Evolutionary conservation across 192 early-diverging fungal species (phyloP).

Genomic region (Rhizophagus clarus): DNA sequence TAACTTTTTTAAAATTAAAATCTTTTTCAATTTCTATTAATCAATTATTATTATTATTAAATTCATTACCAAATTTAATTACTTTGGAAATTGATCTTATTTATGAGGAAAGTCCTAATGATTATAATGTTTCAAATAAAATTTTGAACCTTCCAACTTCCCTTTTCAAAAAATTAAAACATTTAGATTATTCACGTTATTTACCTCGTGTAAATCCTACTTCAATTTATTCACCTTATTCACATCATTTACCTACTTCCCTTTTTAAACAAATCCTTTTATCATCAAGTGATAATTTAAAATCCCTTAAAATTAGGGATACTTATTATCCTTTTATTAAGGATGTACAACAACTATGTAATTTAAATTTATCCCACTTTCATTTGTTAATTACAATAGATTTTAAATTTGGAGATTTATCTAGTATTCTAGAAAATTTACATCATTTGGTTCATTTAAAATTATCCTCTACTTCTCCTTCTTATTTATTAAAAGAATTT

Average conservation of each 20-base stretch:
- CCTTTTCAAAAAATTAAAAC: neutral
- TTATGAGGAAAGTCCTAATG: neutral
- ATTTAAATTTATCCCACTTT: neutral
- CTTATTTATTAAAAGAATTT: too few species aligned
- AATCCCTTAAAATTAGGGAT: neutral
- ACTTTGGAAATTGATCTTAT: neutral
- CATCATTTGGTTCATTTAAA: neutral
- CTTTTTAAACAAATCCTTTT: neutral
- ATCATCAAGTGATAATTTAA: neutral
- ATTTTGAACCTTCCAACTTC: neutral
- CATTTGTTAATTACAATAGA: neutral
- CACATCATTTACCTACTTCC: too few species aligned
- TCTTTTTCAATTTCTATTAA: neutral
- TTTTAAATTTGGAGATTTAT: neutral
- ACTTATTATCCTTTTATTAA: neutral
- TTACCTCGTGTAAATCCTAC: too few species aligned
- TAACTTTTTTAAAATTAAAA: neutral
- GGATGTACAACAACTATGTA: neutral
- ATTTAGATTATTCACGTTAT: neutral
- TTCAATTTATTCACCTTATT: too few species aligned
- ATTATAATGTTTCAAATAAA: neutral
- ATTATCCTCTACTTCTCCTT: neutral
- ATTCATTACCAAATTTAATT: neutral
- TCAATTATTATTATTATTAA: neutral
- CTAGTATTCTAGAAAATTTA: neutral